These are phyloP conservation scores for Fragaria ananassa DNA, from an alignment of 306 rosid species.

Conservation along the genomic window DNA sequence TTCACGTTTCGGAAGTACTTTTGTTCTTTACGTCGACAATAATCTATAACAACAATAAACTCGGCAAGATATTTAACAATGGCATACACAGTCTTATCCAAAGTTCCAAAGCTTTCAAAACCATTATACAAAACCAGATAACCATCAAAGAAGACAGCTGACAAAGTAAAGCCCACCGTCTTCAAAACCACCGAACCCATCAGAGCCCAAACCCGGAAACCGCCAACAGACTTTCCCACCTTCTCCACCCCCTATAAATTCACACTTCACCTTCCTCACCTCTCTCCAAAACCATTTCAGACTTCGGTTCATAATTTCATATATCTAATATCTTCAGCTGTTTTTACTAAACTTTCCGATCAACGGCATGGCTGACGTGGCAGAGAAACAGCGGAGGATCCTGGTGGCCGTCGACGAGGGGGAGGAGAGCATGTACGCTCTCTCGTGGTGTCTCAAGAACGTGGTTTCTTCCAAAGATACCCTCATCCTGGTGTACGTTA, in stretches of 20 bases:
- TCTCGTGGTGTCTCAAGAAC: constrained; percentile 77
- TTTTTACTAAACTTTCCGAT: constrained; percentile 6
- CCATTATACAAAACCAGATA: background rate
- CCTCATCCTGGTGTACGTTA: constrained; percentile 62
- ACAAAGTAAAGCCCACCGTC: constrained; percentile 1
- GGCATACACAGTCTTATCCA: background rate
- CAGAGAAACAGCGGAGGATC: constrained; percentile 51
- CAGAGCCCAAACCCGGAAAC: constrained; percentile 28
- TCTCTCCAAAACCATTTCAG: background rate
- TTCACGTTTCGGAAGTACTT: background rate
- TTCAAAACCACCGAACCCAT: constrained; percentile 16
- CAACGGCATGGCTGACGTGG: constrained; percentile 40
- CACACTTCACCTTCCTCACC: background rate
- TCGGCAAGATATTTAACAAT: background rate
- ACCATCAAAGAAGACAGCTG: background rate
- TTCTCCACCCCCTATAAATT: constrained; percentile 8
- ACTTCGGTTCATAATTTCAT: background rate
- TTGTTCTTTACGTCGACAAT: background rate
- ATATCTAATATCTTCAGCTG: background rate
- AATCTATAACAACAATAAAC: background rate
- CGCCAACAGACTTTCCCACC: constrained; percentile 38
- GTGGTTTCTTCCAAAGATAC: constrained; percentile 51
- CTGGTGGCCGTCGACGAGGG: constrained; percentile 86
- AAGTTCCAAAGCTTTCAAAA: background rate
- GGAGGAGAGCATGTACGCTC: constrained; percentile 80